A percentile compares a stretch with the other conserved stretches of the same genome.
Evolutionary conservation across 148 eudicot genomes (phyloP).

Genomic region (Fallopia convolvulus): DNA sequence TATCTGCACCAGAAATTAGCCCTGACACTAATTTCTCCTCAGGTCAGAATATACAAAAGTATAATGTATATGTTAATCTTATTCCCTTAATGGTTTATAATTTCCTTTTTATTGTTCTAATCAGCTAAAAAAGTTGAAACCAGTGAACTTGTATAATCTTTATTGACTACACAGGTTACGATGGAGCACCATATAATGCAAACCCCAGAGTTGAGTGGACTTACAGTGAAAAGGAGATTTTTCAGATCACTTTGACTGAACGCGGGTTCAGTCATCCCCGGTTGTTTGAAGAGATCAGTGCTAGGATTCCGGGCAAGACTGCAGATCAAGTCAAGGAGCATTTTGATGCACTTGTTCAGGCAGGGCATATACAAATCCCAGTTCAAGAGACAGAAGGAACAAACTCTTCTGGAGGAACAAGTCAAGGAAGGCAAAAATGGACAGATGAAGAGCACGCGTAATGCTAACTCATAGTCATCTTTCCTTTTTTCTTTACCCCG

Average conservation of each 20-base stretch:
- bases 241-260: background rate
- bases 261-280: background rate
- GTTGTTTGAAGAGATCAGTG: constrained; percentile 8
- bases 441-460: constrained; percentile 1
- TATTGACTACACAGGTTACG: background rate
- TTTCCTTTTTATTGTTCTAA: background rate
- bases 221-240: background rate
- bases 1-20: background rate
- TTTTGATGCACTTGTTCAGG: constrained; percentile 5
- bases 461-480: background rate
- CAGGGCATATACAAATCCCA: background rate
- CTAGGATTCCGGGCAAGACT: background rate
- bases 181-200: background rate
- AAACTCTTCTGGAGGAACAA: background rate
- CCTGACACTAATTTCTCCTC: background rate
- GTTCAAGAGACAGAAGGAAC: background rate
- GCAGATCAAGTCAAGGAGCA: constrained; percentile 6
- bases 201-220: background rate
- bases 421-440: constrained; percentile 3
- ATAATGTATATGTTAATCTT: background rate
- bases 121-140: background rate
- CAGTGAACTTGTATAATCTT: background rate
- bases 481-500: background rate
- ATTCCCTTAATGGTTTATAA: too few relatives aligned
- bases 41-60: background rate